These are phyloP conservation scores for Aureobasidium leucospermi DNA, from an alignment of 2,329 filamentous ascomycete genomes.

Conservation along the genomic window DNA sequence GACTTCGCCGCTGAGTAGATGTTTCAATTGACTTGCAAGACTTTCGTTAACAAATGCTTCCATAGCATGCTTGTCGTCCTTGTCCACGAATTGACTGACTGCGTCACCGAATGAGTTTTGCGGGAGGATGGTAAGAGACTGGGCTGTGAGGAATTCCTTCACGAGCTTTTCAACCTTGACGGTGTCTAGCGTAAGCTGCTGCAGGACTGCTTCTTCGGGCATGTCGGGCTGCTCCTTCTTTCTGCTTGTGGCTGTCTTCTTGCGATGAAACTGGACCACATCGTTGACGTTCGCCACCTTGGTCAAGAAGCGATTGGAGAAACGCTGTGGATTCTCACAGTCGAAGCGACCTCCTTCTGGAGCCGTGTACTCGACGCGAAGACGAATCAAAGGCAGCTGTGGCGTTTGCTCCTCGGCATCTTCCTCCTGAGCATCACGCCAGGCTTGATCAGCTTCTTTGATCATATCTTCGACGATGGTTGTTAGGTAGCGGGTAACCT, in stretches of 20 bases:
- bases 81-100: slow-evolving; percentile 85
- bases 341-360: slow-evolving; percentile 81
- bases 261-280: slow-evolving; percentile 85
- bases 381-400: slow-evolving; percentile 75
- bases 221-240: slow-evolving; percentile 49
- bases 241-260: slow-evolving; percentile 57
- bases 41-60: slow-evolving; percentile 40
- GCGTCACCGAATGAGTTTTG: slow-evolving; percentile 91
- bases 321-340: slow-evolving; percentile 89
- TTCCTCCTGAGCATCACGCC: slow-evolving; percentile 67
- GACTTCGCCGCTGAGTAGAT: slow-evolving; percentile 53
- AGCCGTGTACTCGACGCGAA: slow-evolving; percentile 85
- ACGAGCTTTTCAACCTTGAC: slow-evolving; percentile 87
- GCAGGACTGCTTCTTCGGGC: slow-evolving; percentile 57
- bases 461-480: slow-evolving; percentile 80
- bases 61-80: slow-evolving; percentile 91
- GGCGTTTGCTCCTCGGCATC: slow-evolving; percentile 53
- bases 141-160: slow-evolving; percentile 74
- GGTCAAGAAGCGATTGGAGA: slow-evolving; percentile 86
- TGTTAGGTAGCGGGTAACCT: slow-evolving; percentile 71
- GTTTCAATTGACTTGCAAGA: slow-evolving; percentile 36
- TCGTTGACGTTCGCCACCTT: slow-evolving; percentile 91
- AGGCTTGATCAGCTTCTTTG: slow-evolving; percentile 70
- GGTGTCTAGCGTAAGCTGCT: slow-evolving; percentile 58
- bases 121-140: slow-evolving; percentile 86